phyloP scores from a whole-genome alignment of 306 rosid species.

The Quercus bicolor region DNA sequence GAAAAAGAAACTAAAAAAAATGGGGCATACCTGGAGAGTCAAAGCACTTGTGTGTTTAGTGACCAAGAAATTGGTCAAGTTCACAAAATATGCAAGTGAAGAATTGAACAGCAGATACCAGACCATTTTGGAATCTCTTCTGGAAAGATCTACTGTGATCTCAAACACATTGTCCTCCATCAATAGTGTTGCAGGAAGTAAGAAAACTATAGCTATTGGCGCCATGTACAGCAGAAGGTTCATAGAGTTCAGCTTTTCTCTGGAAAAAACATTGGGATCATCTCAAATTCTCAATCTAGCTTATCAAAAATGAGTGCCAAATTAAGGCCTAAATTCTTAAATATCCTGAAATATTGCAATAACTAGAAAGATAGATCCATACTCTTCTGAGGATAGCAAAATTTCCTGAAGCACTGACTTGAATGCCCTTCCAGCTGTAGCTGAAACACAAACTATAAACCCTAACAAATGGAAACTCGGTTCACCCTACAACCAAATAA shows the following conservation, averaged over 20 bases:
- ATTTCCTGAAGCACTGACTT: conserved; percentile 27
- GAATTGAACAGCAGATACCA: conserved; percentile 35
- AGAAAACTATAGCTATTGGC: conserved; percentile 16
- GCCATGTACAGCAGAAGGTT: conserved; percentile 33
- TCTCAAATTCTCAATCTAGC: too few relatives aligned
- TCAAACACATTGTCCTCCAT: conserved; percentile 25
- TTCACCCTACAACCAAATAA: conserved; percentile 15
- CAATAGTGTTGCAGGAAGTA: conserved; percentile 23
- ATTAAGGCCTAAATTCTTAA: neutral
- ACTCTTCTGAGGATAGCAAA: conserved; percentile 28
- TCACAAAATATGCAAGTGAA: conserved; percentile 26
- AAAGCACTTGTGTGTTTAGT: conserved; percentile 46
- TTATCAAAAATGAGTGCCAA: neutral
- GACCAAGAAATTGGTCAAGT: conserved; percentile 59
- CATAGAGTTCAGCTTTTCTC: conserved; percentile 22
- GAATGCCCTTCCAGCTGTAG: conserved; percentile 30
- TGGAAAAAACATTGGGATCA: neutral
- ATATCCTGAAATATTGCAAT: neutral
- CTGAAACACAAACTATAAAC: conserved; percentile 18
- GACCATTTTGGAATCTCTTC: conserved; percentile 15
- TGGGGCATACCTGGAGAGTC: conserved; percentile 24
- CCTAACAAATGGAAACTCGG: conserved; percentile 30
- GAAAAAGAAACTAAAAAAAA: neutral
- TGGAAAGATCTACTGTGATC: conserved; percentile 17
- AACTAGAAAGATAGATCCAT: neutral